These are phyloP conservation scores for Tuber aestivum DNA, from an alignment of 495 filamentous ascomycete genomes.

Conservation along the genomic window DNA sequence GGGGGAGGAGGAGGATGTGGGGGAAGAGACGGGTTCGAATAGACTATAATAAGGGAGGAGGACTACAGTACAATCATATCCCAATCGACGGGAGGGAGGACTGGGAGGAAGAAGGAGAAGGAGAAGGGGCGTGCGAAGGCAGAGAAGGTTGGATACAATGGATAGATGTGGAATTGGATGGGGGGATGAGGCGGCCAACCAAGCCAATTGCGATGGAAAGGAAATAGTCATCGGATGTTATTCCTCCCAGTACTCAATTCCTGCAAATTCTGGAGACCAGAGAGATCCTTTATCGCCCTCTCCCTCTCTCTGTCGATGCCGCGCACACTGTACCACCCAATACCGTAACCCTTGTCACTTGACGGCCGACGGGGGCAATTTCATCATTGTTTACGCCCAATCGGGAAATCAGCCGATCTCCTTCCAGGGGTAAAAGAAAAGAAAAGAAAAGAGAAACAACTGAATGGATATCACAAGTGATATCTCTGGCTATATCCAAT, in stretches of 20 bases:
- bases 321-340: background rate
- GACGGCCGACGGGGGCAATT: background rate
- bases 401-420: background rate
- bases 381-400: background rate
- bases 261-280: background rate
- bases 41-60: background rate
- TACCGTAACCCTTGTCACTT: background rate
- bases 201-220: background rate
- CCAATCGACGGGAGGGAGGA: background rate
- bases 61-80: background rate
- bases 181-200: background rate
- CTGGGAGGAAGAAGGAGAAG: background rate
- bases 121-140: background rate
- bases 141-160: background rate
- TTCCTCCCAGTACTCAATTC: background rate
- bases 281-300: background rate
- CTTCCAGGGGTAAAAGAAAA: background rate
- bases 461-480: background rate
- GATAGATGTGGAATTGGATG: background rate
- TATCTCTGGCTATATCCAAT: background rate
- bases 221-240: background rate
- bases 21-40: background rate
- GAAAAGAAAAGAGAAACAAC: background rate
- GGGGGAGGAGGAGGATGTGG: constrained; percentile 5
- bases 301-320: background rate